Conservation (phyloP, 2,329 filamentous ascomycete genomes). For the Aspergillus neoniger region DNA sequence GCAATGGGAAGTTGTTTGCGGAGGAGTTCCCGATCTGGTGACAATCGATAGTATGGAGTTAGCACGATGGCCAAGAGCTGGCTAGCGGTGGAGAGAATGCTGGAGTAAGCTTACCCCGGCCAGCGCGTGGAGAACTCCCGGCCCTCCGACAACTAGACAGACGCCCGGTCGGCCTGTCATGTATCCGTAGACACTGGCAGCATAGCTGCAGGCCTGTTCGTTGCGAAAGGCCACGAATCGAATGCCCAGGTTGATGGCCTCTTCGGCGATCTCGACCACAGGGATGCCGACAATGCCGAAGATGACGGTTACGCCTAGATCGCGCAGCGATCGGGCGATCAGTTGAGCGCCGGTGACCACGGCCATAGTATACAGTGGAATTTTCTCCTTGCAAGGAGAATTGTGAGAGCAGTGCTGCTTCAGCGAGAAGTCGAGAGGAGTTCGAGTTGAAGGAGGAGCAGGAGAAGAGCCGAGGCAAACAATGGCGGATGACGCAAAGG, state of each 20-base stretch:
- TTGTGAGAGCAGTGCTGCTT: not conserved
- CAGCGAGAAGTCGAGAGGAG: not conserved
- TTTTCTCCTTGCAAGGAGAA: not conserved
- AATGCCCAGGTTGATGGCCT: conserved; percentile 59
- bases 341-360: conserved; percentile 45
- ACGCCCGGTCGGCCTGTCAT: conserved; percentile 59
- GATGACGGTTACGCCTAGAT: conserved; percentile 53
- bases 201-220: conserved; percentile 61
- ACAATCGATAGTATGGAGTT: not conserved
- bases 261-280: conserved; percentile 59
- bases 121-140: conserved; percentile 60
- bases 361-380: conserved; percentile 21
- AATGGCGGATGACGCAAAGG: not conserved
- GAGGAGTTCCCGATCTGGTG: conserved; percentile 51
- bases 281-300: conserved; percentile 59
- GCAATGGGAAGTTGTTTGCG: conserved; percentile 58
- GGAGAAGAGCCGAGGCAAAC: not conserved
- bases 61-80: not conserved
- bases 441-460: not conserved
- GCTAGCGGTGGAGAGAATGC: not conserved
- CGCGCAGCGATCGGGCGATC: conserved; percentile 52
- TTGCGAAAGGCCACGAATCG: conserved; percentile 61
- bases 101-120: conserved; percentile 50
- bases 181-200: conserved; percentile 61
- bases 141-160: conserved; percentile 61